Base-by-base conservation (phyloP, 1,284 basidiomycete species). In the Ustilago trichophora region DNA sequence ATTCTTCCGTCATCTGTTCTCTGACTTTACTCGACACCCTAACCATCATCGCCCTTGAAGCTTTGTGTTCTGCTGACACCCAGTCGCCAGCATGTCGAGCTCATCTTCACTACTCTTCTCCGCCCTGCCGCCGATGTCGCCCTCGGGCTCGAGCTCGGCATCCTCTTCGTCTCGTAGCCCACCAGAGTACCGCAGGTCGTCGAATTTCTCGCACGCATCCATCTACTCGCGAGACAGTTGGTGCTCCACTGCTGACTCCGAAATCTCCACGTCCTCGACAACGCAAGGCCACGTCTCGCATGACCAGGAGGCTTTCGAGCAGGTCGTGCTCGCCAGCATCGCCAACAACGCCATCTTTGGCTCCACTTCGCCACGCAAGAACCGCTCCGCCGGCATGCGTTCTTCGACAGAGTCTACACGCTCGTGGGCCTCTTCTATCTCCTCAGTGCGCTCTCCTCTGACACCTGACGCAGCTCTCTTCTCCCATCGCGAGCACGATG, bases 341-440 rank as follows among this genome's bases (percentile, higher is more conserved):
- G 36, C 60, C 24, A 48, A 35, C 31, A 54, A 65, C 25, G 54
- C 54, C 32, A 52, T 65, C 46, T 65, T 65, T 35, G 62, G 62
- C 25, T 65, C 62, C 35, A 65, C 62, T 3, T 65, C 62, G 22
- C 62, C 62, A 19, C 48, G 62, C 34, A 65, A 46, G 36, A 65
- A 38, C 41, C 46, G 36, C 27, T 35, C 49, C 0, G 24, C 34
- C 13, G 44, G 37, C 11, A 38, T 38, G 48, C 51, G 60, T 9
- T 46, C 58, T n/a, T 62, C 58, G 6, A 46, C 29, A 7, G 58
- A 62, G 2, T 62, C 58, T 18, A 33, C 47, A 3, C 42, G 58
- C 27, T 62, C 58, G 8, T 62, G 26, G 32, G 29, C 58, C 2
- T 62, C 58, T 6, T 50, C 52, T 7, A 41, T 35, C 51, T 50